phyloP scores from a whole-genome alignment of 768 basidiomycete species.

The Kwoniella heveanensis region DNA sequence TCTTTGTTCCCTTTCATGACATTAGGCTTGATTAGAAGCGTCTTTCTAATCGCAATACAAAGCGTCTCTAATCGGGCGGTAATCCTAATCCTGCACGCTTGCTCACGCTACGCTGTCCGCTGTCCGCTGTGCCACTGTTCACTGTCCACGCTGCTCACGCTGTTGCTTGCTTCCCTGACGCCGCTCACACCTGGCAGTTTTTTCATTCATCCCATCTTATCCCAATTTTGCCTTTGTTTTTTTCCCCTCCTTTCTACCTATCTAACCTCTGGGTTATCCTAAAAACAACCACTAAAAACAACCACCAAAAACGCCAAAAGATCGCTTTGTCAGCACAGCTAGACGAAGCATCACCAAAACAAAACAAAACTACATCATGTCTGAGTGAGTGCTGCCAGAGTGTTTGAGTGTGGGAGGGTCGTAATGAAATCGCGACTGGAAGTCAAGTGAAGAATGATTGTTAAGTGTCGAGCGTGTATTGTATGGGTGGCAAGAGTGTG shows the following conservation, averaged over 20 bases:
- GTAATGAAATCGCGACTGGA: not conserved
- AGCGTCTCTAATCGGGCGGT: not conserved
- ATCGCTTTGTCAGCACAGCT: conserved; percentile 42
- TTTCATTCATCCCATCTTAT: conserved; percentile 6
- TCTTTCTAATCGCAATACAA: not conserved
- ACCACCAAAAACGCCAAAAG: conserved; percentile 25
- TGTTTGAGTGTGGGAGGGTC: conserved; percentile 1
- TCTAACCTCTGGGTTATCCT: conserved; percentile 32
- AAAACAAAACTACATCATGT: conserved; percentile 44
- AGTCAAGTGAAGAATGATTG: not conserved
- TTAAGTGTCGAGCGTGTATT: not conserved
- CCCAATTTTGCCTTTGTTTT: conserved; percentile 18
- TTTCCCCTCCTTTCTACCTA: conserved; percentile 17
- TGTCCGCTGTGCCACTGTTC: too few species aligned
- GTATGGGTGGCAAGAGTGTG: too few species aligned
- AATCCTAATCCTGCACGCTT: not conserved
- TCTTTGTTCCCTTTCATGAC: not conserved
- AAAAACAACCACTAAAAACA: conserved; percentile 13
- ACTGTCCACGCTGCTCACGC: not conserved
- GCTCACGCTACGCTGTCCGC: too few species aligned
- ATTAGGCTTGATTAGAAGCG: not conserved
- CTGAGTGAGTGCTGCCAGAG: conserved; percentile 46
- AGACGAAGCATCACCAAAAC: conserved; percentile 41
- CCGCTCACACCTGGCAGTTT: not conserved
- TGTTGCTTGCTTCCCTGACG: not conserved